phyloP scores from a whole-genome alignment of 2,329 filamentous ascomycete genomes.

The Cercospora sp. region DNA sequence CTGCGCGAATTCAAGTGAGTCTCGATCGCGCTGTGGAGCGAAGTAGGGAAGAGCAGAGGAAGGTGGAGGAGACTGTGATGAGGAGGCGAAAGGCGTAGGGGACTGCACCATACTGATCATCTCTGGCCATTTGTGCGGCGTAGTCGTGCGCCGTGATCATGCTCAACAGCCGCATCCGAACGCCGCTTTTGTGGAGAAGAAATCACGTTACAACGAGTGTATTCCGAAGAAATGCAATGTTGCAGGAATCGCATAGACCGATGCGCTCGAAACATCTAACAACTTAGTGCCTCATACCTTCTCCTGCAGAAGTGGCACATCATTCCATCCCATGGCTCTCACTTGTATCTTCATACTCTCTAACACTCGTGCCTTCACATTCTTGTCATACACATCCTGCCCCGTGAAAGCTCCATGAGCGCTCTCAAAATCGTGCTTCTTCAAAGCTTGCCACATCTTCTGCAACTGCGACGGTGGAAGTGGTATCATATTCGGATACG shows the following conservation, averaged over 20 bases:
- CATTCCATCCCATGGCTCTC: conserved; percentile 35
- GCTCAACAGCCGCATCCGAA: neutral
- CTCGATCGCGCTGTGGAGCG: conserved; percentile 36
- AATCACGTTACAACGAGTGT: neutral
- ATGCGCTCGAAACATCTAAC: neutral
- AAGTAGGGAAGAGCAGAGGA: conserved; percentile 36
- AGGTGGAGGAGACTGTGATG: conserved; percentile 39
- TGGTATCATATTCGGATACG: conserved; percentile 72
- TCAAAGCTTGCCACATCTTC: conserved; percentile 69
- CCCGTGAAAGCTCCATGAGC: conserved; percentile 68
- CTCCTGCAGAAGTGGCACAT: conserved; percentile 32
- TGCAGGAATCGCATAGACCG: neutral
- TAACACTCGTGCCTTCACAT: conserved; percentile 65
- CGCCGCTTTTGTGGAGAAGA: too few species aligned
- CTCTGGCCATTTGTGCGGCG: neutral
- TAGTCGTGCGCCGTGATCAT: neutral
- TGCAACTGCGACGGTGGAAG: conserved; percentile 63
- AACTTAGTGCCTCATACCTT: conserved; percentile 9
- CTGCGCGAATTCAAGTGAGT: conserved; percentile 42
- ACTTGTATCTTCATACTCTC: conserved; percentile 77
- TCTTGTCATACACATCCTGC: conserved; percentile 58
- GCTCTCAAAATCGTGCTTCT: conserved; percentile 61
- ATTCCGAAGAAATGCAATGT: neutral
- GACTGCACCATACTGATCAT: neutral
- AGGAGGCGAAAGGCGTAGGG: conserved; percentile 32